Percentiles rank a stretch among this genome's conserved stretches.
phyloP scores from a whole-genome alignment of 768 basidiomycete species.

The Myochromella boudieri region DNA sequence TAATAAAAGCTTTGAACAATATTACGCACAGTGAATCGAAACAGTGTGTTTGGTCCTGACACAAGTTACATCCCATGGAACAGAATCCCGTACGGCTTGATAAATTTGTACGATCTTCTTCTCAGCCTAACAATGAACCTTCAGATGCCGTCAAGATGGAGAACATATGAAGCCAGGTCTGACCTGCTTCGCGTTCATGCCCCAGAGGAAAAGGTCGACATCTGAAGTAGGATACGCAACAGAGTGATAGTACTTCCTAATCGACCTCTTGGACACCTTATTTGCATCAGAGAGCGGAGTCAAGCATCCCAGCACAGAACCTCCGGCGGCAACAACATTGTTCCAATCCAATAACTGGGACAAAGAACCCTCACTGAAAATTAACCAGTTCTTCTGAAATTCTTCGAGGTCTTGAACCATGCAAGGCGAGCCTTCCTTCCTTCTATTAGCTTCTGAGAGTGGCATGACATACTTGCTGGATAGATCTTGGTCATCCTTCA shows the following conservation, averaged over 20 bases:
- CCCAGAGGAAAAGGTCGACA: conserved; percentile 64
- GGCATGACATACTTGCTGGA: conserved; percentile 54
- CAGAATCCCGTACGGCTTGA: conserved; percentile 62
- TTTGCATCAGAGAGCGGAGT: conserved; percentile 46
- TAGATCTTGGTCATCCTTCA: conserved; percentile 43
- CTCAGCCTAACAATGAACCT: conserved; percentile 54
- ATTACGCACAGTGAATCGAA: conserved; percentile 56
- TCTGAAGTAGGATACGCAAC: conserved; percentile 59
- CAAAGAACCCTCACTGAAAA: conserved; percentile 63
- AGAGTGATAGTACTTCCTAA: conserved; percentile 58
- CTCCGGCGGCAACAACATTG: conserved; percentile 68
- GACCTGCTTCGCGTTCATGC: conserved; percentile 54
- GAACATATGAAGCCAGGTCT: conserved; percentile 1
- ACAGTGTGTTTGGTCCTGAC: conserved; percentile 66
- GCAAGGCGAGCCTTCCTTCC: conserved; percentile 47
- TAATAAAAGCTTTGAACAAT: not conserved
- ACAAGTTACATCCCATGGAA: conserved; percentile 69
- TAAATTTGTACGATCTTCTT: conserved; percentile 58
- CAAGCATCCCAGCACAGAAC: conserved; percentile 58
- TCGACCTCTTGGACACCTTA: conserved; percentile 52
- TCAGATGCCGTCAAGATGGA: not conserved
- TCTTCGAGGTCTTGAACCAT: conserved; percentile 53
- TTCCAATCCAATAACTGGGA: conserved; percentile 61
- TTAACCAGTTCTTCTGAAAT: conserved; percentile 63
- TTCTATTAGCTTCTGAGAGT: conserved; percentile 40